Evolutionary conservation across 176 grass and related monocot genomes (phyloP).

Genomic region (Elymus sibiricus): DNA sequence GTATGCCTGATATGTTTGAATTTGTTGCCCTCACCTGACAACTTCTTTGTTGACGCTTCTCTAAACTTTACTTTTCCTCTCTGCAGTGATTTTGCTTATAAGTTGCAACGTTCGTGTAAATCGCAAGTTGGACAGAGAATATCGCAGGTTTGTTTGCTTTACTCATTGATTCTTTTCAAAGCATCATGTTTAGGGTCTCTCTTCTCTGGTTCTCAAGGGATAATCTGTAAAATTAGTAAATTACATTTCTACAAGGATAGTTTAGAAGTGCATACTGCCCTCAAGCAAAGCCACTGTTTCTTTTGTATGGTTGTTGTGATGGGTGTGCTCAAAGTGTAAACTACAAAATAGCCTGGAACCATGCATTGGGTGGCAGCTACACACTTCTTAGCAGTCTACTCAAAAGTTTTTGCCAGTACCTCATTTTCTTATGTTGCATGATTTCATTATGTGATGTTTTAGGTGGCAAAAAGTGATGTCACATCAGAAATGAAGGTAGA

Average conservation of each 20-base stretch:
- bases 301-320: neutral
- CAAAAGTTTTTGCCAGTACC: too few species aligned
- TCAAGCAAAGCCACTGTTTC: neutral
- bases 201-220: neutral
- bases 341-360: neutral
- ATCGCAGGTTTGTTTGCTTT: slow-evolving; percentile 57
- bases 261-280: neutral
- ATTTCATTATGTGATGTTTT: too few species aligned
- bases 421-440: slow-evolving; percentile 12
- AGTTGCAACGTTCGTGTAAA: slow-evolving; percentile 58
- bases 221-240: neutral
- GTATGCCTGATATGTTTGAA: slow-evolving; percentile 12
- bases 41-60: neutral
- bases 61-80: slow-evolving; percentile 26
- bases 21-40: neutral
- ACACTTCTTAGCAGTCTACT: slow-evolving; percentile 10
- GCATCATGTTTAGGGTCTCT: neutral
- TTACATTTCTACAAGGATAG: too few species aligned
- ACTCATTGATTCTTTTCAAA: slow-evolving; percentile 4
- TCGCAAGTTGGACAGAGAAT: slow-evolving; percentile 40
- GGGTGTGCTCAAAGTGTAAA: neutral
- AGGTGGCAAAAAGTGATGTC: slow-evolving; percentile 39
- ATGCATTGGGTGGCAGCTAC: neutral
- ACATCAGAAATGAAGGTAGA: slow-evolving; percentile 24
- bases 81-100: slow-evolving; percentile 80